Base-by-base conservation (phyloP, 352 stramenopile genomes). In the Phytophthora aleatoria region DNA sequence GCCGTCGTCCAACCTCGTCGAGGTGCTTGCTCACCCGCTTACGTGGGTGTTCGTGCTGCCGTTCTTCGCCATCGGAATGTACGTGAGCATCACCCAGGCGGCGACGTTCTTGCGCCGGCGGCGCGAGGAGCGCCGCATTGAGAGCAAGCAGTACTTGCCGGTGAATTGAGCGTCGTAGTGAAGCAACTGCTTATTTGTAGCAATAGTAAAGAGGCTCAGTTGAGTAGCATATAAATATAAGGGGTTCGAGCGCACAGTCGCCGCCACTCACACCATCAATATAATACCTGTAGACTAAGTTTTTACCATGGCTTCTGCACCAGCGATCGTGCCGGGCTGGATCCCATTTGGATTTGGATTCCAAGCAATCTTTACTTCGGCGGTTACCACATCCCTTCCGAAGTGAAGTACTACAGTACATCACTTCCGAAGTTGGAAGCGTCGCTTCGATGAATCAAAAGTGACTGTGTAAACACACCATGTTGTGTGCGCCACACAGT, bases 121-220 rank as follows among this genome's bases (percentile, higher is more conserved):
- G 48, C 72, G 79, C n/a, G 82, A 89, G 48, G 69, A 85, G 53
- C 71, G 83, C 11, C 74, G 82, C 35, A 81, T 91, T 61, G 80
- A 85, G 53, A 74, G 74, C 61, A 83, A 87, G 61, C 82, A 86
- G 67, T 91, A 91, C 68, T 79, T 79, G 71, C 78, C 82, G 38
- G 79, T 91, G 57, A 76, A 73, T 63, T 85, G 59, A 73, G 50
- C 31, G 30, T 57, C 33, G 28, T 41, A 53, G 41, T 61, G 20
- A 20, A 20, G 20, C 20, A 20, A 20, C 20, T 57, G 26, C 4
- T 8, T 13, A 48, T 55, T 54, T 65, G 52, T 71, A 70, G 64
- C 47, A 26, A 31, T 59, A 59, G 57, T 16, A 66, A 45, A 26
- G 50, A 45, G 31, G 38, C 54, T 50, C 30, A 57, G 28, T 28